Evolutionary conservation across 164 flowering plant species (phyloP).

Genomic region (Magnolia sinica): DNA sequence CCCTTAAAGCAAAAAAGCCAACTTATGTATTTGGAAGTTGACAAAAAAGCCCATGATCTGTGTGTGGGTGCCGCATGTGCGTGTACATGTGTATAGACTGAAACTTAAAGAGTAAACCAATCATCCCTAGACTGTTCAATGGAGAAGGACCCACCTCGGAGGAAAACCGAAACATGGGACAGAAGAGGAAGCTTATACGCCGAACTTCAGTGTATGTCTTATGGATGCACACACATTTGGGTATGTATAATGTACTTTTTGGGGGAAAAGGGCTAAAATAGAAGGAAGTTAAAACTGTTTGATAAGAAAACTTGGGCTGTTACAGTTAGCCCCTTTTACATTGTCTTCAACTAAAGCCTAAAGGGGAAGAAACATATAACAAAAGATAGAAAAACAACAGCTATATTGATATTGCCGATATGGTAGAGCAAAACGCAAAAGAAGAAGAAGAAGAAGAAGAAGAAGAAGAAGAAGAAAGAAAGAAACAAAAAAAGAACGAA

Average conservation of each 20-base stretch:
- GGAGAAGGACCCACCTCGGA: no score
- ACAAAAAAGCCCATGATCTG: background rate
- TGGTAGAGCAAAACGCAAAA: background rate
- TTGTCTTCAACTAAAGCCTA: slow-evolving; percentile 1
- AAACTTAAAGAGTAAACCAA: no score
- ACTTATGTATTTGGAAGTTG: no score
- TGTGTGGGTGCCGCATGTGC: background rate
- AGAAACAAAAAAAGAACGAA: background rate
- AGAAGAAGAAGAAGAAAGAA: background rate
- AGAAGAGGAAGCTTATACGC: background rate
- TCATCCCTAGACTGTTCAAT: no score
- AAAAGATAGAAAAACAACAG: slow-evolving; percentile 1
- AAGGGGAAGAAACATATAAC: background rate
- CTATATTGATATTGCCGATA: background rate
- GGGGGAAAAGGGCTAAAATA: background rate
- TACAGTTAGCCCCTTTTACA: slow-evolving; percentile 13
- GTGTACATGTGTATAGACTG: background rate
- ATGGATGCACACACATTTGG: background rate
- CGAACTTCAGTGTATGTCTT: background rate
- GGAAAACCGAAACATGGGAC: background rate
- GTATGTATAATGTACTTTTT: background rate
- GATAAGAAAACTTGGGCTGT: slow-evolving; percentile 9
- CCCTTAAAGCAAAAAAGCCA: no score
- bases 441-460: background rate
- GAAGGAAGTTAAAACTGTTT: slow-evolving; percentile 15